These are phyloP conservation scores for Plasmodium billcollinsi DNA, from an alignment of 169 alveolate species.

Conservation along the genomic window DNA sequence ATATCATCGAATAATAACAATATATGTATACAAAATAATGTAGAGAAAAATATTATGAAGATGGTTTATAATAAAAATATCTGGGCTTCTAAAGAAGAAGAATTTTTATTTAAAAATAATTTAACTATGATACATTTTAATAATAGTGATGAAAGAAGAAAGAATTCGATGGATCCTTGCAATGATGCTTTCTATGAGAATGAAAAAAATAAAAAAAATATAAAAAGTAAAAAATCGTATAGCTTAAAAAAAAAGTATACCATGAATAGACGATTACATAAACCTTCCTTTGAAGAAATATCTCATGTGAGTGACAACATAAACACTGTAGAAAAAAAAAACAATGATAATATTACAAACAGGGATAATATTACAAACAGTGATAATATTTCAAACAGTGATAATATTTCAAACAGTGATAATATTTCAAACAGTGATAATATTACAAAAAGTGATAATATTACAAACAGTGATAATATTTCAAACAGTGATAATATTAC, in stretches of 20 bases:
- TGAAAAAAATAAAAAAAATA: slow-evolving; percentile 3
- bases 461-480: no score
- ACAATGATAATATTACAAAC: no score
- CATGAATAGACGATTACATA: background rate
- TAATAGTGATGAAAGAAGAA: background rate
- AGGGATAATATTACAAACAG: no score
- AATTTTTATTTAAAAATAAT: slow-evolving; percentile 24
- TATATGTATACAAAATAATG: background rate
- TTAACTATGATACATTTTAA: slow-evolving; percentile 6
- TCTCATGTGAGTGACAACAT: no score
- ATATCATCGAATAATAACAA: background rate
- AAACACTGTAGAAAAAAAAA: no score
- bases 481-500: no score
- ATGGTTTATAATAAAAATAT: background rate
- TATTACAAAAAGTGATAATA: no score
- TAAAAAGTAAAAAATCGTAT: background rate
- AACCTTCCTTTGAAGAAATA: background rate
- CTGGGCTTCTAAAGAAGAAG: slow-evolving; percentile 40
- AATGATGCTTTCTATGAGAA: slow-evolving; percentile 3
- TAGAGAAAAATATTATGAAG: background rate
- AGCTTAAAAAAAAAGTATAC: slow-evolving; percentile 7
- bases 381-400: no score
- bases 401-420: no score
- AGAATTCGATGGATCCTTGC: background rate
- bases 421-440: no score